A percentile compares a stretch with the other conserved stretches of the same genome.
Conservation (phyloP, 1,139 yeast genomes). For the Candida frijolesensis region DNA sequence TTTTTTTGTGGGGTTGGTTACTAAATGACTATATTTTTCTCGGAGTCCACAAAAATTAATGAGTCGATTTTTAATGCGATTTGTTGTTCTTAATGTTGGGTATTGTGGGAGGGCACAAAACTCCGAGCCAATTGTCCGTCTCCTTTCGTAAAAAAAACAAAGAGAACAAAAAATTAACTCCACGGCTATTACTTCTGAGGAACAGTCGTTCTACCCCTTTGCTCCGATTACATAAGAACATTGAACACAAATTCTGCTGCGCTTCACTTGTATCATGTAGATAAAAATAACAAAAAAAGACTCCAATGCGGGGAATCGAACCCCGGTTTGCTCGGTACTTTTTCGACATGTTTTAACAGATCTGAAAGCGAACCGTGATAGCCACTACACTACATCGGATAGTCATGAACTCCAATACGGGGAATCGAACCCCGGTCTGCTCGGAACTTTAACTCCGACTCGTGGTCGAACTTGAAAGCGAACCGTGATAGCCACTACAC, state of each 20-base stretch:
- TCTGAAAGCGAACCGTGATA: conserved; percentile 80
- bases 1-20: conserved; percentile 6
- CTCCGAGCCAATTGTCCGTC: neutral
- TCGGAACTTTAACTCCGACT: conserved; percentile 40
- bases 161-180: neutral
- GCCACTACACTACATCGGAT: conserved; percentile 81
- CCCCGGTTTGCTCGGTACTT: conserved; percentile 72
- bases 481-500: conserved; percentile 84
- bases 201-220: too few relatives aligned
- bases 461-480: conserved; percentile 51
- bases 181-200: neutral
- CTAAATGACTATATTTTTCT: neutral
- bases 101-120: neutral
- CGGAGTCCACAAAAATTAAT: neutral
- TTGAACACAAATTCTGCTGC: too few relatives aligned
- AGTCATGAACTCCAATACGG: conserved; percentile 42
- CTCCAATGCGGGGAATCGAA: conserved; percentile 70
- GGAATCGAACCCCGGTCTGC: conserved; percentile 85
- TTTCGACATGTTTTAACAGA: neutral
- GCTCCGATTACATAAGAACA: too few relatives aligned
- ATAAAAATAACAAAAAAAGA: neutral
- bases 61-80: neutral
- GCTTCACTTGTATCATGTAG: too few relatives aligned
- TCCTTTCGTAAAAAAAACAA: neutral
- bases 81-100: neutral